These are phyloP conservation scores for Biscutella auriculata DNA, from an alignment of 441 rosid species.

Conservation along the genomic window DNA sequence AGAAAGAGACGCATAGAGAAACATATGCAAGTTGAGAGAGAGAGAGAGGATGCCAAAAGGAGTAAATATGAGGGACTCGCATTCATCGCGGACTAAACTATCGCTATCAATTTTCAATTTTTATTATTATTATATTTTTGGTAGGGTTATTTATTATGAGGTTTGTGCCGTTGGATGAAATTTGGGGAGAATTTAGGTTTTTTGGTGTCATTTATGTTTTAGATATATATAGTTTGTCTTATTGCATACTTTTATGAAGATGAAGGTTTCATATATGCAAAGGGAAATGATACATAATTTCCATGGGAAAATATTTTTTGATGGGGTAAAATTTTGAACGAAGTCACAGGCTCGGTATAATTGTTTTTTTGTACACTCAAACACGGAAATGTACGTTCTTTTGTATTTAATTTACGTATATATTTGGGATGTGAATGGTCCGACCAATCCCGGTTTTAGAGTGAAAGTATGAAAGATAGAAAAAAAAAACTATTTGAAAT, in stretches of 20 bases:
- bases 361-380: conserved; percentile 10
- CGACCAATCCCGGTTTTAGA: conserved; percentile 22
- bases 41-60: conserved; percentile 23
- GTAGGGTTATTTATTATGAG: conserved; percentile 14
- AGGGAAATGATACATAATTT: conserved; percentile 17
- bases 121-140: conserved; percentile 1
- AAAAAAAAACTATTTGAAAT: background rate
- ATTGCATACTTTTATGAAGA: background rate
- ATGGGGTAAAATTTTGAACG: conserved; percentile 8
- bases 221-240: conserved; percentile 5
- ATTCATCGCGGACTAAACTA: conserved; percentile 22
- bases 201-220: conserved; percentile 18
- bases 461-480: background rate
- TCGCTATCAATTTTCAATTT: conserved; percentile 36
- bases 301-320: background rate
- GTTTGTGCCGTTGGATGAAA: conserved; percentile 25
- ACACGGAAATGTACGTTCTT: conserved; percentile 20
- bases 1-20: conserved; percentile 15
- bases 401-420: conserved; percentile 11
- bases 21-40: conserved; percentile 10
- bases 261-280: conserved; percentile 13
- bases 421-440: conserved; percentile 17
- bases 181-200: conserved; percentile 27
- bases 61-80: conserved; percentile 27
- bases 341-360: conserved; percentile 12